Percentiles rank a stretch among this genome's conserved stretches.
Conservation (phyloP, 768 basidiomycete genomes). For the Pleurotus eryngii region DNA sequence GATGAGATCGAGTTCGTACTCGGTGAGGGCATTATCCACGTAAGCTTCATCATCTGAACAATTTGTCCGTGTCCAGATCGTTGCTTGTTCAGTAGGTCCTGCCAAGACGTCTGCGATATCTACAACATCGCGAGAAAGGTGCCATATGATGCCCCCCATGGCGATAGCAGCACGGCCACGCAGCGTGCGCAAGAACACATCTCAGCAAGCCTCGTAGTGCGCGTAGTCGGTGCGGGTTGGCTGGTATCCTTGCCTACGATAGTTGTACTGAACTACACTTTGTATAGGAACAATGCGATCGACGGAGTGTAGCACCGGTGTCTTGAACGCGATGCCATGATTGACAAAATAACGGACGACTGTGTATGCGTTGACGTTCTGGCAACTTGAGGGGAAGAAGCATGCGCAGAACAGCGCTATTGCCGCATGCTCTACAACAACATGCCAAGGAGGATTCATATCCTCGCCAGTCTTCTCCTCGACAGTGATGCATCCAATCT, state of each 20-base stretch:
- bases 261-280: constrained; percentile 12
- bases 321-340: constrained; percentile 11
- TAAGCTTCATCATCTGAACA: constrained; percentile 1
- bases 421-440: background rate
- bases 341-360: constrained; percentile 7
- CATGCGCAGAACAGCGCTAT: background rate
- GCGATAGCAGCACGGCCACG: constrained; percentile 22
- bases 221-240: constrained; percentile 4
- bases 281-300: background rate
- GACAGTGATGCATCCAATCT: too few relatives aligned
- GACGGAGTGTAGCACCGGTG: background rate
- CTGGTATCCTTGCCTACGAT: constrained; percentile 8
- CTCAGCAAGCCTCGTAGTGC: background rate
- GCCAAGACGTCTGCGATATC: constrained; percentile 8
- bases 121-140: constrained; percentile 15
- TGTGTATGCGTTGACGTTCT: background rate
- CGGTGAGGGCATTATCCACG: constrained; percentile 19
- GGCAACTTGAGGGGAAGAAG: background rate
- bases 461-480: too few relatives aligned
- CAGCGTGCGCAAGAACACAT: constrained; percentile 6
- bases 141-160: constrained; percentile 21
- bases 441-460: background rate
- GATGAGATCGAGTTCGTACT: constrained; percentile 17
- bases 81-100: constrained; percentile 16
- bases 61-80: background rate